Percentiles rank a stretch among this genome's conserved stretches.
Conservation (phyloP, 2,329 filamentous ascomycete species). For the Arthrobotrys megalospora region DNA sequence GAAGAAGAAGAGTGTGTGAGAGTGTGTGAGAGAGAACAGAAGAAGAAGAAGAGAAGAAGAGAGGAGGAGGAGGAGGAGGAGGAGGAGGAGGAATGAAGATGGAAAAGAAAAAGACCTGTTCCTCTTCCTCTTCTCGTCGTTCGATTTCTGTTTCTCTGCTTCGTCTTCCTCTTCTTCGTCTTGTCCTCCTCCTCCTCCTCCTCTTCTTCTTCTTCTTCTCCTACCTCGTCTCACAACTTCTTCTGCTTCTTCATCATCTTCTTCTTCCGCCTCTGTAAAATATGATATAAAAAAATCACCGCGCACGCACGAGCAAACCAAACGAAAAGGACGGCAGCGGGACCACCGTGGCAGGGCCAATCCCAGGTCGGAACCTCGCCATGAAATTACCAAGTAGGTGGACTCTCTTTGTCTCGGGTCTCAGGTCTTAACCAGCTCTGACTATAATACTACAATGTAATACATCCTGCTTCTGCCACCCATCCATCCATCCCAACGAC, state of each 20-base stretch:
- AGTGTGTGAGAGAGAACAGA: background rate
- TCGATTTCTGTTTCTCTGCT: background rate
- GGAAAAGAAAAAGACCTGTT: constrained; percentile 2
- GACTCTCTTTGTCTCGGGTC: constrained; percentile 14
- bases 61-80: constrained; percentile 7
- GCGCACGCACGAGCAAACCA: constrained; percentile 27
- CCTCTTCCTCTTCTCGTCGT: background rate
- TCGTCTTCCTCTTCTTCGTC: constrained; percentile 12
- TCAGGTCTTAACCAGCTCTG: constrained; percentile 17
- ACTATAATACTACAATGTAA: constrained; percentile 4
- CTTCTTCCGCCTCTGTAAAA: constrained; percentile 1
- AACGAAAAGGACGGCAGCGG: constrained; percentile 23
- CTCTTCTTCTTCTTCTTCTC: constrained; percentile 4
- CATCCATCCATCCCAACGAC: constrained; percentile 10
- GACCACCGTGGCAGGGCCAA: constrained; percentile 13
- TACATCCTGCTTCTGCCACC: background rate
- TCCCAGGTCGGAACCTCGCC: constrained; percentile 14
- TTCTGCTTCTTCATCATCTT: background rate
- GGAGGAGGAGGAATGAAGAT: background rate
- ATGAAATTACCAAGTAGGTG: constrained; percentile 15
- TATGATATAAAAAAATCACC: constrained; percentile 29
- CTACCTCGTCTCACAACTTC: constrained; percentile 1
- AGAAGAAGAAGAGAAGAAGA: constrained; percentile 50
- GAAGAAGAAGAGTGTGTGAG: constrained; percentile 41
- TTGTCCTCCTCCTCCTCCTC: background rate